A percentile compares a stretch with the other conserved stretches of the same genome.
Evolutionary conservation across 2,329 filamentous ascomycete genomes (phyloP).

Genomic region (Aspergillus flavus): DNA sequence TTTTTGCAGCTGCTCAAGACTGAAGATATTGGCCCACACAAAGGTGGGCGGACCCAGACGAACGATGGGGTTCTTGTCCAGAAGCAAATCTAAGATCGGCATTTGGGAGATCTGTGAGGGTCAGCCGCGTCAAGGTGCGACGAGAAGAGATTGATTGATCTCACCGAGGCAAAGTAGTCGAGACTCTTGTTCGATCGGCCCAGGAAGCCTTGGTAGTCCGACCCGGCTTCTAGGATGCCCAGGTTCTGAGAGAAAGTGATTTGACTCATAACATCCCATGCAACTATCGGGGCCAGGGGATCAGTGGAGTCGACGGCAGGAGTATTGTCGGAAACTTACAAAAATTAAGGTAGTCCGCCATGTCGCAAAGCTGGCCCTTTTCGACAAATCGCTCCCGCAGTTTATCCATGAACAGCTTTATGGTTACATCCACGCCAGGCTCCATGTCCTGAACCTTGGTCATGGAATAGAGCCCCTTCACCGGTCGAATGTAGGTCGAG

Average conservation of each 20-base stretch:
- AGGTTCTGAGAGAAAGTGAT: background rate
- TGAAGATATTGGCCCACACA: background rate
- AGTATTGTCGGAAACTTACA: background rate
- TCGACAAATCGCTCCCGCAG: conserved; percentile 24
- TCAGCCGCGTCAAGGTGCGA: background rate
- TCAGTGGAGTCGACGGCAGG: background rate
- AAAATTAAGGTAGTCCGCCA: background rate
- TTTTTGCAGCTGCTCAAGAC: background rate
- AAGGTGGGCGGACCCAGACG: conserved; percentile 26
- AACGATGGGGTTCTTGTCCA: conserved; percentile 27
- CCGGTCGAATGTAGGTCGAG: conserved; percentile 26
- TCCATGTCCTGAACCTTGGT: conserved; percentile 31
- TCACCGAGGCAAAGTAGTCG: conserved; percentile 26
- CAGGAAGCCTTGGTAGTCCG: conserved; percentile 1
- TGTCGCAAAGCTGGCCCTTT: conserved; percentile 15
- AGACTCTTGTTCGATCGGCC: conserved; percentile 30
- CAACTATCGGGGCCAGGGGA: background rate
- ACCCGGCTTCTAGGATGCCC: background rate
- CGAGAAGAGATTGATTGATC: background rate
- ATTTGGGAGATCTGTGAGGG: conserved; percentile 25
- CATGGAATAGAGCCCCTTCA: conserved; percentile 29
- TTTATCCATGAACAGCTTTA: conserved; percentile 28
- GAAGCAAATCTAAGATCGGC: conserved; percentile 21
- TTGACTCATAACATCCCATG: conserved; percentile 1
- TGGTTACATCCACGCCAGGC: conserved; percentile 29